Conservation (phyloP, 352 stramenopile genomes). For the Pseudoperonospora humuli region DNA sequence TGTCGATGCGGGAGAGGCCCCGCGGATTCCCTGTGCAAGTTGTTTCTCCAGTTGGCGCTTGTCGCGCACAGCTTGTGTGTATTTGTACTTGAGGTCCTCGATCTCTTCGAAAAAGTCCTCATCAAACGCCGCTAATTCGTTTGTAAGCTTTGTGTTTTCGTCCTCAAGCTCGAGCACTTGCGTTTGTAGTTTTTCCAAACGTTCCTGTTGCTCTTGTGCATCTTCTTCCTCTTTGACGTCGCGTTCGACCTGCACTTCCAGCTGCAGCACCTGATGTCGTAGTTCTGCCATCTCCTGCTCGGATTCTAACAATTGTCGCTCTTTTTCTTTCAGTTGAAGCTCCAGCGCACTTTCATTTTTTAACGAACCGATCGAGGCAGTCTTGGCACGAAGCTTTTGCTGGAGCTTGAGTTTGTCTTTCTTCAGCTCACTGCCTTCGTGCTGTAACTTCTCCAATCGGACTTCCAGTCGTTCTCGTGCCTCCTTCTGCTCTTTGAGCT, state of each 20-base stretch:
- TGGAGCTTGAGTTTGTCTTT: slow-evolving; percentile 61
- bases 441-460: slow-evolving; percentile 34
- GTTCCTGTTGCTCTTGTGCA: slow-evolving; percentile 4
- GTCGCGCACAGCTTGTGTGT: slow-evolving; percentile 79
- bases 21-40: slow-evolving; percentile 7
- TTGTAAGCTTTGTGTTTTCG: slow-evolving; percentile 66
- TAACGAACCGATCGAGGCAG: slow-evolving; percentile 15
- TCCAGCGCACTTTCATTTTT: slow-evolving; percentile 11
- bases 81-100: slow-evolving; percentile 94
- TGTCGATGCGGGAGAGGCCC: slow-evolving; percentile 3
- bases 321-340: slow-evolving; percentile 22
- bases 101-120: slow-evolving; percentile 95
- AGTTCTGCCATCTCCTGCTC: slow-evolving; percentile 15
- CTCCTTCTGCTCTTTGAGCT: slow-evolving; percentile 44
- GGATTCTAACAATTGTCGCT: slow-evolving; percentile 10
- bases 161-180: slow-evolving; percentile 39
- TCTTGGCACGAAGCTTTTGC: slow-evolving; percentile 49
- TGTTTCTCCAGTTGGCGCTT: slow-evolving; percentile 35
- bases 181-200: slow-evolving; percentile 32
- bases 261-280: slow-evolving; percentile 15
- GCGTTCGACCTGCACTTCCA: slow-evolving; percentile 16
- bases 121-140: slow-evolving; percentile 88
- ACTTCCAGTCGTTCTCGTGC: slow-evolving; percentile 27
- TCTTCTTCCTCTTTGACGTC: slow-evolving; percentile 3
- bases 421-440: slow-evolving; percentile 33